Evolutionary conservation across 2,329 filamentous ascomycete species (phyloP).

Genomic region (Eutypella sp.): DNA sequence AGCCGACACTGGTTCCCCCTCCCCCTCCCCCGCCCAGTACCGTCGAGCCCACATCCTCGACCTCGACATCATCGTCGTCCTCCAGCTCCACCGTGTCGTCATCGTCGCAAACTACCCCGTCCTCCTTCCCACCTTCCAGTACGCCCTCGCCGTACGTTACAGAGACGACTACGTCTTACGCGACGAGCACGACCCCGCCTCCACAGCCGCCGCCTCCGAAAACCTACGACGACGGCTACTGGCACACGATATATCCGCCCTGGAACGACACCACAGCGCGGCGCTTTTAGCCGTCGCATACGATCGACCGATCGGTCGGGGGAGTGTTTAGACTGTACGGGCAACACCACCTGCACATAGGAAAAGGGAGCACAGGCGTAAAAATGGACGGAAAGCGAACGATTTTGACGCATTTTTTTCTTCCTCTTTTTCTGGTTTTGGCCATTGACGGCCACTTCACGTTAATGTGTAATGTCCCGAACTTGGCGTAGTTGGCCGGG

Average conservation of each 20-base stretch:
- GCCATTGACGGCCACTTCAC: no score
- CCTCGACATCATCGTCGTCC: conserved; percentile 3
- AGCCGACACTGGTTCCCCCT: conserved; percentile 8
- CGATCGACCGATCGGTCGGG: neutral
- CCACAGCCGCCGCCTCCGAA: conserved; percentile 4
- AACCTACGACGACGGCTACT: conserved; percentile 37
- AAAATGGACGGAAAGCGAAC: no score
- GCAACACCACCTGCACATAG: conserved; percentile 2
- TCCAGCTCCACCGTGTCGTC: neutral
- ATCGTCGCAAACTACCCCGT: neutral
- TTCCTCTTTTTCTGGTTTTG: no score
- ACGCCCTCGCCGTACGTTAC: neutral
- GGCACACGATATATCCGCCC: conserved; percentile 41
- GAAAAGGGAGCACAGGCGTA: no score
- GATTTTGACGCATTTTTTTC: no score
- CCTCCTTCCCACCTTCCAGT: neutral
- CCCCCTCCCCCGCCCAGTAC: conserved; percentile 1
- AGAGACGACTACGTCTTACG: conserved; percentile 1
- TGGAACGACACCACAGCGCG: conserved; percentile 35
- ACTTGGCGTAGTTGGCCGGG: no score
- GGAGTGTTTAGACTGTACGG: neutral
- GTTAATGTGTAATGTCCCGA: no score
- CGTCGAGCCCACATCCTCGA: neutral
- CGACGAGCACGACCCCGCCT: neutral
- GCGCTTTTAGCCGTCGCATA: conserved; percentile 6